Base-by-base conservation (phyloP, 345 rosid genomes). In the Cardamine chenopodiifolia region DNA sequence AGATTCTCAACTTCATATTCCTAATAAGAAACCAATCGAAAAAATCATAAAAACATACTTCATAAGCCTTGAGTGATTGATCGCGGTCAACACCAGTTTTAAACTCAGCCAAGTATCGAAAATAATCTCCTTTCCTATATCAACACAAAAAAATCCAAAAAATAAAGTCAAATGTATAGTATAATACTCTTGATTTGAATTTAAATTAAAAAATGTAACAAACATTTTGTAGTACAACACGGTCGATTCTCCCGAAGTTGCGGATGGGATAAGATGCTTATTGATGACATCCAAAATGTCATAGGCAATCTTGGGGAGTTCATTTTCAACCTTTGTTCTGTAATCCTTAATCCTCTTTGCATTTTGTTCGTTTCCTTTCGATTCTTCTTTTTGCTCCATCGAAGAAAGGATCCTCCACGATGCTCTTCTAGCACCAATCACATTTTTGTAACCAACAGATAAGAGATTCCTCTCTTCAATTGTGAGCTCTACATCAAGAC, bases 371-470 rank as follows among this genome's bases (percentile, higher is more conserved):
- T 89, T 86, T 23, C 98, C 93, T 72, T 77, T 89, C 18, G 86
- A 71, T 68, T 85, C 96, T 83, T 92, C 98, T 84, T 87, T 90
- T 84, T 90, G 94, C 55, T 92, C 96, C 6, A 92, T 86, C 52
- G 91, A 88, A 59, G 96, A 90, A 34, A 92, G 76, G 47, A 88
- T 86, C 73, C 90, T 71, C 92, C 89, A 86, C 1, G 88, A 86
- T 0, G 92, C 89, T 59, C 96, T 90, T 71, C 96, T 87, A 13
- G 91, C 83, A 32, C 97, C 96, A 68, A 90, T 92, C 62, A 92
- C 92, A 70, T 92, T 92, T 80, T 90, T 92, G 79, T 92, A 92
- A 2, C 94, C 97, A 25, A 90, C 97, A 15, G 96, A 92, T 20
- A 90, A 84, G 60, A 92, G 81, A 73, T 92, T 92, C 80, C 97